phyloP scores from a whole-genome alignment of 1,284 basidiomycete genomes.

The Malassezia cuniculi region DNA sequence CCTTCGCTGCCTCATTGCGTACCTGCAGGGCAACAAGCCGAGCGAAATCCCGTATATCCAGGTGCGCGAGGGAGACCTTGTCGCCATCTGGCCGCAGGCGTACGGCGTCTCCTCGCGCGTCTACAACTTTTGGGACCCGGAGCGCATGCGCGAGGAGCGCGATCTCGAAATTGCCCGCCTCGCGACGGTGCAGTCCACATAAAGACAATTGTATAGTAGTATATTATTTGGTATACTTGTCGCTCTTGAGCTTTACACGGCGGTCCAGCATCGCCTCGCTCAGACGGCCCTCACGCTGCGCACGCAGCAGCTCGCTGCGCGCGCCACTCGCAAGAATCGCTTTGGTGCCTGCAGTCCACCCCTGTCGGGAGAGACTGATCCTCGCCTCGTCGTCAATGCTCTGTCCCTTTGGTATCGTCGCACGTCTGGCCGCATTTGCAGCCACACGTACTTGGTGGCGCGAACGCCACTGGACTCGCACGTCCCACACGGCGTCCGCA shows the following conservation, averaged over 20 bases:
- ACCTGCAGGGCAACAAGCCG: constrained; percentile 72
- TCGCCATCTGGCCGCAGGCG: constrained; percentile 39
- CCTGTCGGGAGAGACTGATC: constrained; percentile 11
- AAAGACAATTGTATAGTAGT: background rate
- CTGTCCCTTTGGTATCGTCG: background rate
- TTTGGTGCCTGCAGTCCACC: constrained; percentile 9
- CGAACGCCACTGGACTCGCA: constrained; percentile 34
- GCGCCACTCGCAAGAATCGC: constrained; percentile 1
- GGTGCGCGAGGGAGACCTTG: constrained; percentile 49
- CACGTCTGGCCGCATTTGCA: background rate
- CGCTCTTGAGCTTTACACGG: constrained; percentile 30
- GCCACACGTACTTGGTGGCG: constrained; percentile 20
- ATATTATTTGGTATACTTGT: constrained; percentile 15
- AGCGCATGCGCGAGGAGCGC: constrained; percentile 25
- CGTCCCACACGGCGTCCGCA: constrained; percentile 14
- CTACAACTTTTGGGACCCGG: constrained; percentile 39
- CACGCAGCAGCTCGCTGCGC: constrained; percentile 9
- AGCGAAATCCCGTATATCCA: constrained; percentile 93
- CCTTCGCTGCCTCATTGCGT: constrained; percentile 68
- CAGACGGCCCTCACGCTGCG: constrained; percentile 24
- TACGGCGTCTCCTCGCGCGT: constrained; percentile 39
- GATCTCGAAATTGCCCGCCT: constrained; percentile 28
- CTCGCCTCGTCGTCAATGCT: constrained; percentile 6
- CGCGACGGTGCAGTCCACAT: constrained; percentile 6
- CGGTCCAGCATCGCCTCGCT: constrained; percentile 38